These are phyloP conservation scores for Aspergillus texensis DNA, from an alignment of 2,329 filamentous ascomycete genomes.

Conservation along the genomic window DNA sequence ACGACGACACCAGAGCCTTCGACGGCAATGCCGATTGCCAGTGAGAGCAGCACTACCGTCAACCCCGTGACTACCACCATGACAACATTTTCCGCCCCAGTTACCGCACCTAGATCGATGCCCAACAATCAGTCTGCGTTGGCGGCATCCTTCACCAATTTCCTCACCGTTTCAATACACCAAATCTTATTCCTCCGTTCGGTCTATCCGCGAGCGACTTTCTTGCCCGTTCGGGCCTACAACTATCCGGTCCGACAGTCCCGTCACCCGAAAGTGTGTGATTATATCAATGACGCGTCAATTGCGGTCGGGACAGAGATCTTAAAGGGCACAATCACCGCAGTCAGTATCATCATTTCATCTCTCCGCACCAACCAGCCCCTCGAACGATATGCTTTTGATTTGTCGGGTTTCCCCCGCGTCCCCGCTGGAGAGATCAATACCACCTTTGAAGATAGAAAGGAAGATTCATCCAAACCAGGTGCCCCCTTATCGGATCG, in stretches of 20 bases:
- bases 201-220: constrained; percentile 77
- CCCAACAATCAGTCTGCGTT: constrained; percentile 60
- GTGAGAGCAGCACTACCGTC: constrained; percentile 44
- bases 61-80: constrained; percentile 37
- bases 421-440: constrained; percentile 52
- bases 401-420: constrained; percentile 59
- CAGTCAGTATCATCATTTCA: constrained; percentile 61
- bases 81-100: constrained; percentile 43
- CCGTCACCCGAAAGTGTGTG: constrained; percentile 81
- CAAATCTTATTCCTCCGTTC: constrained; percentile 80
- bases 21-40: constrained; percentile 45
- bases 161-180: constrained; percentile 81
- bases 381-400: constrained; percentile 63
- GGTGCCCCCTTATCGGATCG: constrained; percentile 30
- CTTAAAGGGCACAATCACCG: constrained; percentile 59
- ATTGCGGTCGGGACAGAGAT: constrained; percentile 72
- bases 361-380: constrained; percentile 53
- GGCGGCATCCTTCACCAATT: constrained; percentile 72
- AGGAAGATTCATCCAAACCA: constrained; percentile 38
- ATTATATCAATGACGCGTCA: constrained; percentile 82
- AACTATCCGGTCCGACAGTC: constrained; percentile 83
- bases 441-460: constrained; percentile 52
- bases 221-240: constrained; percentile 78
- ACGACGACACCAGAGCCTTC: constrained; percentile 33
- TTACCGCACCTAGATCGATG: constrained; percentile 44